These are phyloP conservation scores for Fraxinus nigra DNA, from an alignment of 305 asterid species.

Conservation along the genomic window DNA sequence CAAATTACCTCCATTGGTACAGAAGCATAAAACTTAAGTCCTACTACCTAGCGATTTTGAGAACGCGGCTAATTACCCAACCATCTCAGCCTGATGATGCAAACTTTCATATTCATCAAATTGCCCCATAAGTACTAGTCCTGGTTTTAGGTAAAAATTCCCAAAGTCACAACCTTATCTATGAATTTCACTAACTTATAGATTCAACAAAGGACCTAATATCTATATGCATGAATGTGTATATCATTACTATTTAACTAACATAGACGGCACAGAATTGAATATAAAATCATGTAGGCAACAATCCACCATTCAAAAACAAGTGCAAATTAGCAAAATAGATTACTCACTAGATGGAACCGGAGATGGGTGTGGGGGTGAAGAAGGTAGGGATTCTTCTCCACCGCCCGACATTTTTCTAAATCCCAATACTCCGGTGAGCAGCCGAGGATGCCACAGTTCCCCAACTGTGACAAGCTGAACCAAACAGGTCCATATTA, in stretches of 20 bases:
- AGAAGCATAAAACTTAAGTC: background rate
- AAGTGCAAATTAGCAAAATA: constrained; percentile 12
- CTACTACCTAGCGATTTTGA: background rate
- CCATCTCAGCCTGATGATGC: background rate
- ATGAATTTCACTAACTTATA: background rate
- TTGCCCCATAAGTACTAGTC: background rate
- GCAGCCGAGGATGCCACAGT: constrained; percentile 77
- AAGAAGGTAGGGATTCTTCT: constrained; percentile 38
- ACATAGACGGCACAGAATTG: background rate
- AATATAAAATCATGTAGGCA: constrained; percentile 1
- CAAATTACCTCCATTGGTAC: background rate
- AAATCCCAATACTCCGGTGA: constrained; percentile 44
- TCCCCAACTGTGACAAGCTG: constrained; percentile 79
- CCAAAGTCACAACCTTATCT: background rate
- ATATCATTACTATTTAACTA: background rate
- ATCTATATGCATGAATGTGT: background rate
- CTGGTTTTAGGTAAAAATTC: background rate
- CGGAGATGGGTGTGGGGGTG: constrained; percentile 51
- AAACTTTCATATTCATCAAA: background rate
- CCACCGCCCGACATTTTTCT: constrained; percentile 39
- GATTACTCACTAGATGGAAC: constrained; percentile 69
- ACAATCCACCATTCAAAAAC: constrained; percentile 5
- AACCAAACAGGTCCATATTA: constrained; percentile 90
- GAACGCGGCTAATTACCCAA: background rate
- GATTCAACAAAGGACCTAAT: background rate